A percentile compares a stretch with the other conserved stretches of the same genome.
Conservation (phyloP, 441 rosid species). For the Euphorbia schlechtendalii region DNA sequence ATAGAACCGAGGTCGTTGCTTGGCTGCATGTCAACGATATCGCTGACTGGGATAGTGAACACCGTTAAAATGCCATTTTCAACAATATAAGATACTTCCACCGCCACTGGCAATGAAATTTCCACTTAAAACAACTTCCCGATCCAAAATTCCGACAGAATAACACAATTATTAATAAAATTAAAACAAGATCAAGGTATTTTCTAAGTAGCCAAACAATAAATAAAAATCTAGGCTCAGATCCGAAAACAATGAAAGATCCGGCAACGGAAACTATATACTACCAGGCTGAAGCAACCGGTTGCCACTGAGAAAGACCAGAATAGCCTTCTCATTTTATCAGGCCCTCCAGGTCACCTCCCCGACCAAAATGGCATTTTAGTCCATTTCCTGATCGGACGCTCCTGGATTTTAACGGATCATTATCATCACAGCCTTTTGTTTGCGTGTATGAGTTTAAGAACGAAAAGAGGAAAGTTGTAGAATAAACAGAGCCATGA, state of each 20-base stretch:
- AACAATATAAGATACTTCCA: too few relatives aligned
- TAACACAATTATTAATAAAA: too few relatives aligned
- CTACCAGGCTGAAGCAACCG: conserved; percentile 2
- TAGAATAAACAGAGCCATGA: too few relatives aligned
- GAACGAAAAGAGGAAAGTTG: background rate
- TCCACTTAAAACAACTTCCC: too few relatives aligned
- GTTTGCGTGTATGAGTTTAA: background rate
- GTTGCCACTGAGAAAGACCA: conserved; percentile 3
- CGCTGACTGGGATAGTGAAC: too few relatives aligned
- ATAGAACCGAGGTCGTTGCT: too few relatives aligned
- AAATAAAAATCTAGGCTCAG: background rate
- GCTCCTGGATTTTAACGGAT: background rate
- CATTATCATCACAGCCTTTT: background rate
- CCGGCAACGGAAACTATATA: background rate
- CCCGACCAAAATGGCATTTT: background rate
- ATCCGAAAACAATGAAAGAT: background rate
- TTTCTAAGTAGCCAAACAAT: too few relatives aligned
- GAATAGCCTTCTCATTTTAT: background rate
- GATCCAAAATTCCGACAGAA: too few relatives aligned
- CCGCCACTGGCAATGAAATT: too few relatives aligned
- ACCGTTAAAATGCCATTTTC: too few relatives aligned
- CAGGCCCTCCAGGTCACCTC: conserved; percentile 1
- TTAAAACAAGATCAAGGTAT: too few relatives aligned
- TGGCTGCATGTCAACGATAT: too few relatives aligned
- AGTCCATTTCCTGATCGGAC: background rate